Evolutionary conservation across 306 rosid species (phyloP).

Genomic region (Alnus glutinosa): DNA sequence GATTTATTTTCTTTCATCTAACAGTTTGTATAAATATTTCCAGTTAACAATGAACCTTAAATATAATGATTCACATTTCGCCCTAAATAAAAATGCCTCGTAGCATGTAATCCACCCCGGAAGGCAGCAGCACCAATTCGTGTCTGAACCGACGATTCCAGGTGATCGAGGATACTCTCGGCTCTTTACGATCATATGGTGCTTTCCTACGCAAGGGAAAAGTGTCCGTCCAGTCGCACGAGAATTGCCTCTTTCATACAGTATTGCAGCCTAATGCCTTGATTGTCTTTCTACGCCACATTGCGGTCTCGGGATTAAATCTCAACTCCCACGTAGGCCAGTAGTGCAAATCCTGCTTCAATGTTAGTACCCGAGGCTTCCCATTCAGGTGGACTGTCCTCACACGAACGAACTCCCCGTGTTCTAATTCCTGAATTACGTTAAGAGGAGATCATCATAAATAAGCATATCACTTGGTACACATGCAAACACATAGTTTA

Average conservation of each 20-base stretch:
- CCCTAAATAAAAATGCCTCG: too few relatives aligned
- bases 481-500: neutral
- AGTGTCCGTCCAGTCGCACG: neutral
- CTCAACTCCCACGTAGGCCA: conserved; percentile 95
- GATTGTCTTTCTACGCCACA: conserved; percentile 75
- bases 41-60: too few relatives aligned
- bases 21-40: too few relatives aligned
- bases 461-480: neutral
- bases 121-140: conserved; percentile 20
- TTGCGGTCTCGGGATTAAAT: conserved; percentile 68
- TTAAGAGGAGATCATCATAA: conserved; percentile 15
- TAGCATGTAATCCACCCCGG: neutral
- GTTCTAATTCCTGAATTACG: conserved; percentile 67
- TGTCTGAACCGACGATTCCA: conserved; percentile 9
- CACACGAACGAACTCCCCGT: conserved; percentile 85
- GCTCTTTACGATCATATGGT: conserved; percentile 7
- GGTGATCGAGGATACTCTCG: neutral
- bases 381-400: conserved; percentile 83
- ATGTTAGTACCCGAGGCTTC: conserved; percentile 78
- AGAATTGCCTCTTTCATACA: conserved; percentile 26
- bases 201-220: neutral
- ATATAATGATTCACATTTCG: too few relatives aligned
- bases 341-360: conserved; percentile 95
- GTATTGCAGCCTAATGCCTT: conserved; percentile 47
- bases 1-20: too few relatives aligned